Conservation (phyloP, 345 rosid genomes). For the Lepidium didymum region DNA sequence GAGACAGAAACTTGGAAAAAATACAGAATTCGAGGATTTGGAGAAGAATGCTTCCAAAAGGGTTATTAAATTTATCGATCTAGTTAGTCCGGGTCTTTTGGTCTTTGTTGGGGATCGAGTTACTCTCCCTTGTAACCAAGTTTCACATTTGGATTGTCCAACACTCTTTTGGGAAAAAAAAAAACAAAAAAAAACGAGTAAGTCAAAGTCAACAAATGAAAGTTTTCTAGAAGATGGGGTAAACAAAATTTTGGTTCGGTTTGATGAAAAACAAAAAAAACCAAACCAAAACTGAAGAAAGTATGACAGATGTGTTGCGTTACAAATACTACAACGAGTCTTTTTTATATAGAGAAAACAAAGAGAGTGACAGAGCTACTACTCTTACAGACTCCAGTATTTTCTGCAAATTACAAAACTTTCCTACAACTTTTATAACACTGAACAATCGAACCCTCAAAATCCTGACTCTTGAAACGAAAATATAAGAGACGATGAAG, state of each 20-base stretch:
- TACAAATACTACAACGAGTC: conserved; percentile 6
- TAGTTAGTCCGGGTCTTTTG: too few species aligned
- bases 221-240: background rate
- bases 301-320: background rate
- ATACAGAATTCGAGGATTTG: background rate
- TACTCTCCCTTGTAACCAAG: too few species aligned
- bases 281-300: background rate
- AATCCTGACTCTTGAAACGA: background rate
- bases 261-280: background rate
- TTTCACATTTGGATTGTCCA: too few species aligned
- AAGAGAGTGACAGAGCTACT: background rate
- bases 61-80: background rate
- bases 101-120: too few species aligned
- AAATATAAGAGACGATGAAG: background rate
- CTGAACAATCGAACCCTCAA: conserved; percentile 1
- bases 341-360: background rate
- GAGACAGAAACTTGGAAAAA: background rate
- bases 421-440: conserved; percentile 26
- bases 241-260: background rate
- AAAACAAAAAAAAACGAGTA: background rate
- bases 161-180: too few species aligned
- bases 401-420: conserved; percentile 25
- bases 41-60: background rate
- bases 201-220: conserved; percentile 1
- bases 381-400: conserved; percentile 13